phyloP scores from a whole-genome alignment of 257 asterid species.

The Paulownia fortunei region DNA sequence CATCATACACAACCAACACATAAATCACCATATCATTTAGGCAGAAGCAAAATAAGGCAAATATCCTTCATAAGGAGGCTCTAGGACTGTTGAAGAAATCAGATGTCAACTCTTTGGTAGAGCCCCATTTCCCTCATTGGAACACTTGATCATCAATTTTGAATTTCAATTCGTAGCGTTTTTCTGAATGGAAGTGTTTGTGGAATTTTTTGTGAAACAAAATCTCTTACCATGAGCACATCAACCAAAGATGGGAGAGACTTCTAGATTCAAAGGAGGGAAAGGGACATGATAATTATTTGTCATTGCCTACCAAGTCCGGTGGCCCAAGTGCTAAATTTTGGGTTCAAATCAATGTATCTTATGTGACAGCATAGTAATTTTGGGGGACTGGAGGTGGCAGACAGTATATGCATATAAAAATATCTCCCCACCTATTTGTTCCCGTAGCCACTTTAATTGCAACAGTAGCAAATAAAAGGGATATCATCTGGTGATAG shows the following conservation, averaged over 20 bases:
- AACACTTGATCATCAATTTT: background rate
- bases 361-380: background rate
- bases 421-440: background rate
- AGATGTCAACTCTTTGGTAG: background rate
- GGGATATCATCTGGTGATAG: background rate
- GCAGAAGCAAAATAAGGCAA: background rate
- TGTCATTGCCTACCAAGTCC: background rate
- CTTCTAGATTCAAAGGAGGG: background rate
- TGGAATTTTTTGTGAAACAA: background rate
- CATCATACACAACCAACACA: background rate
- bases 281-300: background rate
- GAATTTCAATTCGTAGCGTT: background rate
- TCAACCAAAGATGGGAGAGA: background rate
- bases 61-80: no score
- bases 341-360: background rate
- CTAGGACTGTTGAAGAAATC: background rate
- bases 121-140: background rate
- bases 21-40: background rate
- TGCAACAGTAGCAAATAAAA: background rate
- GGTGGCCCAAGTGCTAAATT: background rate
- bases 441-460: background rate
- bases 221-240: slow-evolving; percentile 12
- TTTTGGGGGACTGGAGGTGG: background rate
- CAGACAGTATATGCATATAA: background rate
- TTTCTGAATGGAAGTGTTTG: background rate